A percentile compares a stretch with the other conserved stretches of the same genome.
phyloP scores from a whole-genome alignment of 2,329 filamentous ascomycete genomes.

The Xenosphaeropsis pyriputrescens region DNA sequence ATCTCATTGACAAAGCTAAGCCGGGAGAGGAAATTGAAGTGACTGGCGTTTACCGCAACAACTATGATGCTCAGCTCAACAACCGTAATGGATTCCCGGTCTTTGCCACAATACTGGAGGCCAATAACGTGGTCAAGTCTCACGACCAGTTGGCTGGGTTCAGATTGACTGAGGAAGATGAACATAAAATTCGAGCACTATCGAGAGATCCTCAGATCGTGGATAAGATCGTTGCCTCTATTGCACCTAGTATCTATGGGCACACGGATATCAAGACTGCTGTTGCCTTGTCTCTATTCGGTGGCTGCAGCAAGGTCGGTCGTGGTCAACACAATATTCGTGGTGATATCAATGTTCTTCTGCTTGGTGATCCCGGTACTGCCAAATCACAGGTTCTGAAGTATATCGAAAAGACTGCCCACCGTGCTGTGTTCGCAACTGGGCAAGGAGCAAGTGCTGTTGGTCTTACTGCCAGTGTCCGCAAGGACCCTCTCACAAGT shows the following conservation, averaged over 20 bases:
- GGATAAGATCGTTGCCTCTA: conserved; percentile 83
- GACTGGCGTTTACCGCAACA: conserved; percentile 94
- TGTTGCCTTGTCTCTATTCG: conserved; percentile 84
- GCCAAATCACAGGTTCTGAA: conserved; percentile 97
- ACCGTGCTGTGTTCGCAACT: conserved; percentile 92
- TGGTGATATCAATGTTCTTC: conserved; percentile 94
- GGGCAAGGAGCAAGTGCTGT: conserved; percentile 95
- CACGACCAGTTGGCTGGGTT: conserved; percentile 97
- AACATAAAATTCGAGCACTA: conserved; percentile 77
- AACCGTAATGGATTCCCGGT: conserved; percentile 98
- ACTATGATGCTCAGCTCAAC: conserved; percentile 93
- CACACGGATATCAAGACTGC: conserved; percentile 96
- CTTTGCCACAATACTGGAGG: conserved; percentile 93
- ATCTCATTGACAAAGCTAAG: conserved; percentile 92
- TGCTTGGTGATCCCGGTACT: conserved; percentile 93
- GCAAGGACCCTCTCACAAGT: conserved; percentile 84
- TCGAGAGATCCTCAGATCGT: conserved; percentile 81
- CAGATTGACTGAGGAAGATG: conserved; percentile 86
- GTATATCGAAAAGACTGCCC: conserved; percentile 94
- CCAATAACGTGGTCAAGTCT: conserved; percentile 92
- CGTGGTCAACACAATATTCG: conserved; percentile 80
- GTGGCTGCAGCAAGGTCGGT: conserved; percentile 84
- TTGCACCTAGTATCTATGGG: conserved; percentile 94
- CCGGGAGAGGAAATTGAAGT: conserved; percentile 96
- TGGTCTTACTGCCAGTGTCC: conserved; percentile 91